Evolutionary conservation across 148 eudicot genomes (phyloP).

Genomic region (Vaccinium darrowii): DNA sequence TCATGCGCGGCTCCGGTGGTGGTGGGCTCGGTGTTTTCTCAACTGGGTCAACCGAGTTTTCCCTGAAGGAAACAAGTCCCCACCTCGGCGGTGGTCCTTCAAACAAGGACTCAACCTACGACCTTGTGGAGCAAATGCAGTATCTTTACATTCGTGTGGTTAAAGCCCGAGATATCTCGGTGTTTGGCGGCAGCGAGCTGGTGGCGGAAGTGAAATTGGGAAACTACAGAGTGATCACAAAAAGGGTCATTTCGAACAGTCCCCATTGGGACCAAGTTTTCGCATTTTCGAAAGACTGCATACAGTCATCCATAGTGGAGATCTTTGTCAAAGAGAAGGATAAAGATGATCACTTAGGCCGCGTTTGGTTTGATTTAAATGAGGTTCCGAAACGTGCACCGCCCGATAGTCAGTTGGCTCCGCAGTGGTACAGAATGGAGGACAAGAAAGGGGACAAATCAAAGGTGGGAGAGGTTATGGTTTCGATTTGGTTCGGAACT

Average conservation of each 20-base stretch:
- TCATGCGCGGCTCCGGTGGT: constrained; percentile 18
- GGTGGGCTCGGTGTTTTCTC: constrained; percentile 45
- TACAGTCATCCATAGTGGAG: constrained; percentile 82
- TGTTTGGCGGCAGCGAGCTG: constrained; percentile 52
- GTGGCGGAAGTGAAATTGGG: constrained; percentile 82
- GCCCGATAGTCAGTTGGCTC: constrained; percentile 90
- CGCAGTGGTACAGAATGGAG: constrained; percentile 92
- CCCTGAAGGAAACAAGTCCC: constrained; percentile 80
- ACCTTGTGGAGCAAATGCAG: constrained; percentile 94
- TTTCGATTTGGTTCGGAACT: constrained; percentile 89
- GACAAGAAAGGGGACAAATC: constrained; percentile 75
- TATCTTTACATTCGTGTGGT: constrained; percentile 84
- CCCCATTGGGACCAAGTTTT: constrained; percentile 89
- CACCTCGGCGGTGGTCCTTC: constrained; percentile 70
- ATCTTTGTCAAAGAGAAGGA: constrained; percentile 73
- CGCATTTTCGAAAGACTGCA: constrained; percentile 82
- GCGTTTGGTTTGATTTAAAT: constrained; percentile 83
- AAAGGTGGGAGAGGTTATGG: constrained; percentile 72
- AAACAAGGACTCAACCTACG: constrained; percentile 79
- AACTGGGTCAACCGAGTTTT: constrained; percentile 49
- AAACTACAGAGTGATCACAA: constrained; percentile 82
- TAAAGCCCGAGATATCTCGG: constrained; percentile 56
- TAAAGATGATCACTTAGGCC: constrained; percentile 70
- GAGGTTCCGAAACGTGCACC: constrained; percentile 85
- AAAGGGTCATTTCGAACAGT: constrained; percentile 47